Evolutionary conservation across 345 rosid genomes (phyloP).

Genomic region (Pelargonium nanum): DNA sequence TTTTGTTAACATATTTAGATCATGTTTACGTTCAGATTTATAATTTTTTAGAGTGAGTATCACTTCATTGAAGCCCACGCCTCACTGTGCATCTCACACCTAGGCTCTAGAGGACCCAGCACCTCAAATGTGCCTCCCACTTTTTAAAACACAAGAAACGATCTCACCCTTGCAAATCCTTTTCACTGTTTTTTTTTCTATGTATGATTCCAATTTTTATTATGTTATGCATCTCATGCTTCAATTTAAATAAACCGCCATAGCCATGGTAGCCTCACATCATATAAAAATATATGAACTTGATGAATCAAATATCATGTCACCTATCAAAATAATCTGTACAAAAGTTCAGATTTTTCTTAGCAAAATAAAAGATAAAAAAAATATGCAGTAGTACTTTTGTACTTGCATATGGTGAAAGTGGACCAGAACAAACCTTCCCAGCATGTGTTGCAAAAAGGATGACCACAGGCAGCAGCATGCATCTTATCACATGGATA

Average conservation of each 20-base stretch:
- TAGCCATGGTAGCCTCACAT: neutral
- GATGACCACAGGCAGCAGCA: constrained; percentile 78
- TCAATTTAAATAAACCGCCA: neutral
- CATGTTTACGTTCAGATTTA: too few species aligned
- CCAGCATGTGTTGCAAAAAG: constrained; percentile 65
- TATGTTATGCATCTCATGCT: neutral
- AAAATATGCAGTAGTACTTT: too few species aligned
- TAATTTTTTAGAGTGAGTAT: too few species aligned
- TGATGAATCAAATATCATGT: neutral
- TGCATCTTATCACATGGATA: constrained; percentile 26
- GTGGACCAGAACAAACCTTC: constrained; percentile 35
- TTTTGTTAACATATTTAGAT: too few species aligned
- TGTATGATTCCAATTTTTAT: too few species aligned
- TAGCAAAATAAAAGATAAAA: too few species aligned
- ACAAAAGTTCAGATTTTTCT: neutral
- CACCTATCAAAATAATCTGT: neutral
- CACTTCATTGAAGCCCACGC: too few species aligned
- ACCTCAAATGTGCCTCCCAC: too few species aligned
- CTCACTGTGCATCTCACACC: too few species aligned
- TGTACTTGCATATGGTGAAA: neutral
- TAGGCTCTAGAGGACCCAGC: too few species aligned
- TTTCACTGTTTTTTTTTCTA: neutral
- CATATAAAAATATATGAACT: neutral
- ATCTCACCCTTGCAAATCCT: neutral
- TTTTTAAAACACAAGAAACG: too few species aligned